Evolutionary conservation across 306 rosid species (phyloP).

Genomic region (Lagenaria siceraria): DNA sequence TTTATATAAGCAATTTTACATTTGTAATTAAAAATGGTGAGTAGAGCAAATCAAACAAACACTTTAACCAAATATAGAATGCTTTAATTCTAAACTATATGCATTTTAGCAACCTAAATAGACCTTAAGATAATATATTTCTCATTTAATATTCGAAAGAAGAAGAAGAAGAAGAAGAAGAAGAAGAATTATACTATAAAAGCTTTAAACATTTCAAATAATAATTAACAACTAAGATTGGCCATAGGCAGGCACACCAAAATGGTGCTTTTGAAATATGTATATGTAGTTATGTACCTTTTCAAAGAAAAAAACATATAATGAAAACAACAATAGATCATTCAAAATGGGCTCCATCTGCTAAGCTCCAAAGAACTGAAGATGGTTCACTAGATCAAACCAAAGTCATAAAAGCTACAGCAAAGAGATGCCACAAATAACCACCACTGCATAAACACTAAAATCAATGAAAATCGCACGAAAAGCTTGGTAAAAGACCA

Average conservation of each 20-base stretch:
- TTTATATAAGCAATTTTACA: no score
- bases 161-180: not conserved
- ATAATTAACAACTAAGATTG: not conserved
- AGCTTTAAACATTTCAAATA: not conserved
- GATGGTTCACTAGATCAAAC: not conserved
- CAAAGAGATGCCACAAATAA: constrained; percentile 50
- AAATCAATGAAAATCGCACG: constrained; percentile 63
- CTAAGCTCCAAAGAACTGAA: constrained; percentile 3
- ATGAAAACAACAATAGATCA: not conserved
- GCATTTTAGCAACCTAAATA: no score
- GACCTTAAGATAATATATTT: not conserved
- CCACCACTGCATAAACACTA: constrained; percentile 61
- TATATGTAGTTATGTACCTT: not conserved
- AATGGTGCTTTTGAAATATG: not conserved
- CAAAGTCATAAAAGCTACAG: constrained; percentile 15
- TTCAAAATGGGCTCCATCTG: not conserved
- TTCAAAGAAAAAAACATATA: not conserved
- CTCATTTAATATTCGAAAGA: not conserved
- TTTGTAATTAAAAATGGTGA: no score
- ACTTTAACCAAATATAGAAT: no score
- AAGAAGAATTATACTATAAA: not conserved
- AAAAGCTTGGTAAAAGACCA: constrained; percentile 64
- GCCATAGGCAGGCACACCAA: not conserved
- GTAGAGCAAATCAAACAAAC: no score
- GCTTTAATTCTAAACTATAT: no score